phyloP scores from a whole-genome alignment of 208 protist genomes.

The Leishmania martiniquensis region DNA sequence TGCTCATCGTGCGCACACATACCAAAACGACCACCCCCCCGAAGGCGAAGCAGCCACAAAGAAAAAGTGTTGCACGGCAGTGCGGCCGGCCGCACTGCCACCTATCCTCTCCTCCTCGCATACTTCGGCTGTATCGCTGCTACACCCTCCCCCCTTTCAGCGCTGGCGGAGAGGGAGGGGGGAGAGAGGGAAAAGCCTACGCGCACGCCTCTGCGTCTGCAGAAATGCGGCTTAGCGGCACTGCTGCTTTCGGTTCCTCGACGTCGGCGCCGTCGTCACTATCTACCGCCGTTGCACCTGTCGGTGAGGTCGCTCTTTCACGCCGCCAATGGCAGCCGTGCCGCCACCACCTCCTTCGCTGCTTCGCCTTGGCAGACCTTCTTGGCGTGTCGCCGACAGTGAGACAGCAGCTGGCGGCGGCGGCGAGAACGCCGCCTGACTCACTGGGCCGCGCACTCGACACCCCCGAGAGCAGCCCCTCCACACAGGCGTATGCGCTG shows the following conservation, averaged over 20 bases:
- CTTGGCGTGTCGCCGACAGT: conserved; percentile 4
- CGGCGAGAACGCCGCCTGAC: not conserved
- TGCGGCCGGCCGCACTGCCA: not conserved
- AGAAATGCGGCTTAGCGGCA: not conserved
- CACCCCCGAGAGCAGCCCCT: not conserved
- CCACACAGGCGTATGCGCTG: not conserved
- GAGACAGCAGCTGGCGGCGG: not conserved
- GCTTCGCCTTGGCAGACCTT: conserved; percentile 28
- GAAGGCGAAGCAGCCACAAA: too few species aligned
- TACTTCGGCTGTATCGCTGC: not conserved
- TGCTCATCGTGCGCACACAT: not conserved
- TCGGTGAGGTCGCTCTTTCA: not conserved
- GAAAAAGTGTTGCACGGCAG: not conserved
- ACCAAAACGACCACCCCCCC: too few species aligned
- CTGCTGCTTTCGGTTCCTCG: not conserved
- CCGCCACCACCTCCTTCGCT: conserved; percentile 13
- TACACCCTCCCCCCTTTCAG: too few species aligned
- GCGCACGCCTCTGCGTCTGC: not conserved
- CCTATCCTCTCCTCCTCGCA: not conserved
- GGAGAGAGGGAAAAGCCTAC: too few species aligned
- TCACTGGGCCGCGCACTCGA: not conserved
- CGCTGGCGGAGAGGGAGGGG: too few species aligned
- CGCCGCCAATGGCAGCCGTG: not conserved
- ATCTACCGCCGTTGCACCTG: not conserved
- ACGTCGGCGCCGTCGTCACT: not conserved